phyloP scores from a whole-genome alignment of 371 early-diverging fungal genomes.

The Mucor plumbeus region DNA sequence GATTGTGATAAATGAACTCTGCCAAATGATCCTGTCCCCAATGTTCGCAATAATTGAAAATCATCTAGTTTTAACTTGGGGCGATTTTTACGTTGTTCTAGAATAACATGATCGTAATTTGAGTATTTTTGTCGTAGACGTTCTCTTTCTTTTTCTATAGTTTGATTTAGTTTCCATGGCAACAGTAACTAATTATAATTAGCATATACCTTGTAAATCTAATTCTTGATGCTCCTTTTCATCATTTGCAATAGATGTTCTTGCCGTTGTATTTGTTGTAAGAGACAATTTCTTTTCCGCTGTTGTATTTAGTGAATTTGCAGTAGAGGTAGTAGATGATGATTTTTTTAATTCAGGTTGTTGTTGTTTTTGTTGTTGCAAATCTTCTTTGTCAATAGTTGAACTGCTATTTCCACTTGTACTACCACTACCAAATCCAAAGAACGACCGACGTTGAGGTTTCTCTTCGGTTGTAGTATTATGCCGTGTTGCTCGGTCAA shows the following conservation, averaged over 20 bases:
- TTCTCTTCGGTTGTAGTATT: conserved; percentile 19
- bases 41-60: conserved; percentile 73
- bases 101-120: conserved; percentile 21
- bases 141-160: neutral
- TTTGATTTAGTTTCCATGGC: neutral
- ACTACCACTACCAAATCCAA: conserved; percentile 28
- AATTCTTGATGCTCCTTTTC: neutral
- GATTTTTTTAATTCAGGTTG: neutral
- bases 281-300: neutral
- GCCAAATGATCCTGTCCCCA: conserved; percentile 99
- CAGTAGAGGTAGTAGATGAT: neutral
- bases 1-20: conserved; percentile 92
- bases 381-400: neutral
- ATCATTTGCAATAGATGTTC: neutral
- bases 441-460: conserved; percentile 36
- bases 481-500: conserved; percentile 31
- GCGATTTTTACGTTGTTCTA: conserved; percentile 30
- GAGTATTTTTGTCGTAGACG: conserved; percentile 13
- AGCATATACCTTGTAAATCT: neutral
- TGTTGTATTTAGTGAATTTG: neutral
- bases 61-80: conserved; percentile 70
- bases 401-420: conserved; percentile 8
- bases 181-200: neutral
- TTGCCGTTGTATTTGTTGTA: neutral
- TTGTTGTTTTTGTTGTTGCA: neutral